phyloP scores from a whole-genome alignment of 805 yeast genomes.

The Spathaspora gorwiae region DNA sequence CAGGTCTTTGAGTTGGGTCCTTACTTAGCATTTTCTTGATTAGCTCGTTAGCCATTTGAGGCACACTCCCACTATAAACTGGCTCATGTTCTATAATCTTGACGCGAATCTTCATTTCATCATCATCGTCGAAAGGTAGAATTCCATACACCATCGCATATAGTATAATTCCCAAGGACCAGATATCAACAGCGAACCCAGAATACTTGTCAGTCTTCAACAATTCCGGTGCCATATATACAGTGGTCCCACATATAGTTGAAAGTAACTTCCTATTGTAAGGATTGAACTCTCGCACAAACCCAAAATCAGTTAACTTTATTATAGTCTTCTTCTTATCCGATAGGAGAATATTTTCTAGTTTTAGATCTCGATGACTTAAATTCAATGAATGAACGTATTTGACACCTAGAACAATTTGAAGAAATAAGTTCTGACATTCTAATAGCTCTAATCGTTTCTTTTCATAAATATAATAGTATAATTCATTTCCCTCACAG shows the following conservation, averaged over 20 bases:
- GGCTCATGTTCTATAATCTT: conserved; percentile 69
- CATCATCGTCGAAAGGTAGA: conserved; percentile 90
- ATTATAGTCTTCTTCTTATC: conserved; percentile 53
- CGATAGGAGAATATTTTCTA: conserved; percentile 68
- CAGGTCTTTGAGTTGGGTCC: conserved; percentile 61
- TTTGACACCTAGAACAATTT: conserved; percentile 58
- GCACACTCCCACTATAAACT: conserved; percentile 41
- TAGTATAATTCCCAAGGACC: conserved; percentile 89
- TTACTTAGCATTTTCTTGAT: conserved; percentile 57
- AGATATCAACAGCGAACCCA: conserved; percentile 79
- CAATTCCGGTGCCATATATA: conserved; percentile 96
- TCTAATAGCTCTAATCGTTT: conserved; percentile 50
- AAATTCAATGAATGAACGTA: conserved; percentile 76
- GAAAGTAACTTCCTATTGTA: conserved; percentile 50
- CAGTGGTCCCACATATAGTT: conserved; percentile 91
- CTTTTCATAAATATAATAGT: conserved; percentile 54
- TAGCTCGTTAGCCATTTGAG: conserved; percentile 47
- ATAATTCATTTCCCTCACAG: conserved; percentile 78
- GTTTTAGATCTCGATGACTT: conserved; percentile 78
- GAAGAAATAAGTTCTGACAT: conserved; percentile 53
- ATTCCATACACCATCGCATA: conserved; percentile 81
- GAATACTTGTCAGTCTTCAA: conserved; percentile 63
- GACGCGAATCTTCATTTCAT: conserved; percentile 54
- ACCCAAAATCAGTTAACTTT: conserved; percentile 90
- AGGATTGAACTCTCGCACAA: conserved; percentile 68